A percentile compares a stretch with the other conserved stretches of the same genome.
Evolutionary conservation across 768 basidiomycete genomes (phyloP).

Genomic region (Tulasnella sp.): DNA sequence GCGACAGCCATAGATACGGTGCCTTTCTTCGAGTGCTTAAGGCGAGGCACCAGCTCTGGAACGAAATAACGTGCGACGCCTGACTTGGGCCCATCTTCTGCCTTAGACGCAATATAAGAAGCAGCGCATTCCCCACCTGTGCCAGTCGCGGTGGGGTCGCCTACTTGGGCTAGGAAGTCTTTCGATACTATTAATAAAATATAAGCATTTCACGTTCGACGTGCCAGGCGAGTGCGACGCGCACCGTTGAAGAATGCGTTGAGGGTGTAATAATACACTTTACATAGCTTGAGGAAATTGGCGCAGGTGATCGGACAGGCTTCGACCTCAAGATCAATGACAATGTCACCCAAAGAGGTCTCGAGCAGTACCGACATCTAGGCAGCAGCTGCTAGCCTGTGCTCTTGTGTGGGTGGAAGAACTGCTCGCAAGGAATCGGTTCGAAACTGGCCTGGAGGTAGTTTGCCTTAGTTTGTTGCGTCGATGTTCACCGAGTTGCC

Average conservation of each 20-base stretch:
- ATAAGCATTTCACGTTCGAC: background rate
- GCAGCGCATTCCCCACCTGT: slow-evolving; percentile 89
- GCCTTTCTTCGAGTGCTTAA: slow-evolving; percentile 81
- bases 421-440: background rate
- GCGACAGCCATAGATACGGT: slow-evolving; percentile 98
- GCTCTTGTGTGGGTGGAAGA: background rate
- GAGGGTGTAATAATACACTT: slow-evolving; percentile 93
- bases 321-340: slow-evolving; percentile 92
- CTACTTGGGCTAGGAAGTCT: slow-evolving; percentile 92
- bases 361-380: slow-evolving; percentile 93
- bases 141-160: slow-evolving; percentile 94
- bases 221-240: slow-evolving; percentile 33
- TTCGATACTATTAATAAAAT: slow-evolving; percentile 68
- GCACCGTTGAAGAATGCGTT: slow-evolving; percentile 97
- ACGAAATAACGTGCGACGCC: slow-evolving; percentile 69
- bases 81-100: slow-evolving; percentile 33
- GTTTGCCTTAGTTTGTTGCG: background rate
- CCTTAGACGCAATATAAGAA: slow-evolving; percentile 61
- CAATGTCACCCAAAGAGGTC: slow-evolving; percentile 94
- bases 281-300: slow-evolving; percentile 97
- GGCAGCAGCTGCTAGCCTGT: background rate
- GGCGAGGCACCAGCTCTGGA: slow-evolving; percentile 72
- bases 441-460: background rate
- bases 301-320: slow-evolving; percentile 85
- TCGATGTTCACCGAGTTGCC: background rate